These are phyloP conservation scores for Daedaleopsis nitida DNA, from an alignment of 768 basidiomycete genomes.

Conservation along the genomic window DNA sequence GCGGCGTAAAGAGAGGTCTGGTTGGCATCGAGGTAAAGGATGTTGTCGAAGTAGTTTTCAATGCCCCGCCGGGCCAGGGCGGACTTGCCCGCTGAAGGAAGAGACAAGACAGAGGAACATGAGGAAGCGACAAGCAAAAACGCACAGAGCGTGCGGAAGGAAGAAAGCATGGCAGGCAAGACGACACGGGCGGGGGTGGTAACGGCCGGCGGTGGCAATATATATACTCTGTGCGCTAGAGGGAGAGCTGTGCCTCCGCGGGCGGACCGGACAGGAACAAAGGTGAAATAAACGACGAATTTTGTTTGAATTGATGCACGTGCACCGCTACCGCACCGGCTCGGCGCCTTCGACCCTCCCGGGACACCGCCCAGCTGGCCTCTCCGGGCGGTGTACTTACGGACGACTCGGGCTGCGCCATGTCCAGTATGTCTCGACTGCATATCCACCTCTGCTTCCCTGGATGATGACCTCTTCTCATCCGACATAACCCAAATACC, in stretches of 20 bases:
- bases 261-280: too few relatives aligned
- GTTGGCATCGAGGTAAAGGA: conserved; percentile 13
- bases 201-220: not conserved
- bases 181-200: not conserved
- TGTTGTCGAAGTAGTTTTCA: conserved; percentile 11
- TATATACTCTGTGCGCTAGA: not conserved
- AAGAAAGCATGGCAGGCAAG: conserved; percentile 21
- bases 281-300: too few relatives aligned
- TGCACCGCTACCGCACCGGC: too few relatives aligned
- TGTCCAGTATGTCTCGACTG: too few relatives aligned
- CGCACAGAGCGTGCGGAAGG: conserved; percentile 15
- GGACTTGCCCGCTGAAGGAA: not conserved
- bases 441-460: too few relatives aligned
- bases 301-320: too few relatives aligned
- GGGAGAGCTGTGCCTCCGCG: not conserved
- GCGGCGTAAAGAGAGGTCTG: conserved; percentile 11
- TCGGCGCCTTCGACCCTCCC: too few relatives aligned
- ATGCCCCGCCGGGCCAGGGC: conserved; percentile 1
- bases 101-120: conserved; percentile 5
- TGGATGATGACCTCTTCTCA: too few relatives aligned
- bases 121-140: conserved; percentile 10
- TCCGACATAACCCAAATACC: too few relatives aligned
- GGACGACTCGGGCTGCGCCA: too few relatives aligned
- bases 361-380: too few relatives aligned
- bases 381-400: too few relatives aligned